phyloP scores from a whole-genome alignment of 2,329 filamentous ascomycete species.

The Venturia nashicola region DNA sequence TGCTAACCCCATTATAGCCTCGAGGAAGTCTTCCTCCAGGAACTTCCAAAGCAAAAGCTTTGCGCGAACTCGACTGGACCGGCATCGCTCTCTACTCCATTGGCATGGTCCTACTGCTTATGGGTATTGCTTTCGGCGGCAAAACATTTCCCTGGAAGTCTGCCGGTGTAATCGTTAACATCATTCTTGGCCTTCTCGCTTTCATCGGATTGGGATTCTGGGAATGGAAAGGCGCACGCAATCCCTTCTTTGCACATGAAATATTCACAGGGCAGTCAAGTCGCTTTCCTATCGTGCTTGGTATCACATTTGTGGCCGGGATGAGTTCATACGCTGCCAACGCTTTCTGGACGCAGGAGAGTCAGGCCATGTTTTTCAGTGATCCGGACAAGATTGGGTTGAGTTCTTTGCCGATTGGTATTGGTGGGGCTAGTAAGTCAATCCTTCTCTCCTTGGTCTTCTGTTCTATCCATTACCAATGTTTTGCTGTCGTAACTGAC shows the following conservation, averaged over 20 bases:
- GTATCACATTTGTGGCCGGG: background rate
- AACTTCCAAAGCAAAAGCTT: background rate
- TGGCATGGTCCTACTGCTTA: slow-evolving; percentile 6
- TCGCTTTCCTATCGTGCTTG: slow-evolving; percentile 6
- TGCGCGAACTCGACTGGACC: slow-evolving; percentile 9
- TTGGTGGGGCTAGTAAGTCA: slow-evolving; percentile 9
- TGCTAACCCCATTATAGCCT: background rate
- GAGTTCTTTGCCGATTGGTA: slow-evolving; percentile 6
- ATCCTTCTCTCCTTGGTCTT: background rate
- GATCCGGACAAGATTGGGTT: slow-evolving; percentile 12
- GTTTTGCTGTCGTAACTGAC: background rate
- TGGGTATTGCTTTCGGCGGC: slow-evolving; percentile 7
- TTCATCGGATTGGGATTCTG: background rate
- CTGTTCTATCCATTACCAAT: too few relatives aligned
- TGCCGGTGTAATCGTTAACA: background rate
- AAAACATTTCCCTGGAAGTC: slow-evolving; percentile 7
- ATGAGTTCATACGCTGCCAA: background rate
- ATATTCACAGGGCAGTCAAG: slow-evolving; percentile 8
- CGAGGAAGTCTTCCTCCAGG: background rate
- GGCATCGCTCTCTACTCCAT: slow-evolving; percentile 6
- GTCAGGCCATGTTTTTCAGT: slow-evolving; percentile 2
- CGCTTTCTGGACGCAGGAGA: slow-evolving; percentile 9
- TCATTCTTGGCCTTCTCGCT: background rate
- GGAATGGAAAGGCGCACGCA: slow-evolving; percentile 10
- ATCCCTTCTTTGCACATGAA: slow-evolving; percentile 10